A percentile compares a stretch with the other conserved stretches of the same genome.
Evolutionary conservation across 768 basidiomycete species (phyloP).

Genomic region (Auriscalpium vulgare): DNA sequence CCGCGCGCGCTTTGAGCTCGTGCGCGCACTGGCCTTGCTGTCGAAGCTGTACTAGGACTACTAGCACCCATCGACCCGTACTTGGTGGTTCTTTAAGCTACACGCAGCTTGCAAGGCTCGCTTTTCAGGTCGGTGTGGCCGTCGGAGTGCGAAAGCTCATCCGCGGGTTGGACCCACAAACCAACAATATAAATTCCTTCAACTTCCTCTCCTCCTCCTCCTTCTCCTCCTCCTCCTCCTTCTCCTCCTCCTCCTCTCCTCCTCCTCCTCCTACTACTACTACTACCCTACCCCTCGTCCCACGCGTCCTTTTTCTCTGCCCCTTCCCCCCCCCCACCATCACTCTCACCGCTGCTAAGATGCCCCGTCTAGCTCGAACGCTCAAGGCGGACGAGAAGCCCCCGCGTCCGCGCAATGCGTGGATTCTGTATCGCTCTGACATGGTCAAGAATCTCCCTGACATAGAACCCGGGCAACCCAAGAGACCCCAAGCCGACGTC

Average conservation of each 20-base stretch:
- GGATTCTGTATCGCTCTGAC: constrained; percentile 43
- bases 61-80: too few species aligned
- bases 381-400: constrained; percentile 1
- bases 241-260: too few species aligned
- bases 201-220: too few species aligned
- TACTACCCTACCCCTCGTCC: neutral
- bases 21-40: too few species aligned
- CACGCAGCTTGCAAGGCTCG: too few species aligned
- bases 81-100: too few species aligned
- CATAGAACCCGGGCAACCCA: constrained; percentile 15
- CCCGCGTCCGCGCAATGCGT: constrained; percentile 40
- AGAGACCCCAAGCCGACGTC: constrained; percentile 33
- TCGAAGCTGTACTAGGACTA: too few species aligned
- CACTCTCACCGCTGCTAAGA: neutral
- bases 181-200: constrained; percentile 2
- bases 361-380: neutral
- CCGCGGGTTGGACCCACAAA: constrained; percentile 2
- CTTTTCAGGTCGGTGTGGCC: too few species aligned
- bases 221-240: too few species aligned
- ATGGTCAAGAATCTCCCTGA: constrained; percentile 27
- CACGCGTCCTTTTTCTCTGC: neutral
- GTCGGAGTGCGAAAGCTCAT: too few species aligned
- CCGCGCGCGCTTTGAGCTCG: too few species aligned
- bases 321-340: neutral
- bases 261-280: neutral